Conservation (phyloP, 176 grass and related monocot species). For the Stipa capillata region DNA sequence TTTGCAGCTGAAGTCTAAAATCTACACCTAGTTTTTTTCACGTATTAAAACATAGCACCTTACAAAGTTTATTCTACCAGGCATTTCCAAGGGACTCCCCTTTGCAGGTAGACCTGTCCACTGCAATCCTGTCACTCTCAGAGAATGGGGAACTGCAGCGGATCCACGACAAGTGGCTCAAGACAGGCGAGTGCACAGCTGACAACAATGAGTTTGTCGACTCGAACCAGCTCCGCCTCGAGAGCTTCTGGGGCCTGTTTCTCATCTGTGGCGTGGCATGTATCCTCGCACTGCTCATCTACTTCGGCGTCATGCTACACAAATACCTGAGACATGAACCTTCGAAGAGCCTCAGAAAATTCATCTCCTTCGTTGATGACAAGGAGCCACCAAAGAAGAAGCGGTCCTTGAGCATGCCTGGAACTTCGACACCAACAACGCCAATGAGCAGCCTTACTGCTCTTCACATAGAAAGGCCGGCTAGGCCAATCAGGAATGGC, state of each 20-base stretch:
- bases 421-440: not conserved
- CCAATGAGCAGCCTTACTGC: not conserved
- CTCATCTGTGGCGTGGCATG: conserved; percentile 72
- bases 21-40: not conserved
- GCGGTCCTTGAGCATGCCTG: not conserved
- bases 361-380: conserved; percentile 51
- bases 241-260: conserved; percentile 84
- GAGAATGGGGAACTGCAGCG: conserved; percentile 87
- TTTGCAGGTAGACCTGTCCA: conserved; percentile 73
- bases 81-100: conserved; percentile 82
- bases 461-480: conserved; percentile 7
- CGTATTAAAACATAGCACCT: not conserved
- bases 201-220: conserved; percentile 47
- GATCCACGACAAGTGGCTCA: conserved; percentile 93
- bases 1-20: not conserved
- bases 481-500: not conserved
- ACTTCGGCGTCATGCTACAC: conserved; percentile 43
- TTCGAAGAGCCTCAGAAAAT: conserved; percentile 14
- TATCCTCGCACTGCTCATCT: conserved; percentile 47
- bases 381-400: conserved; percentile 30
- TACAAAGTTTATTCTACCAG: conserved; percentile 28
- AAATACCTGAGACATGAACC: conserved; percentile 30
- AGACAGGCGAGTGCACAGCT: conserved; percentile 20
- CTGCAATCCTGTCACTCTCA: conserved; percentile 67
- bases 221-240: conserved; percentile 58